Evolutionary conservation across 305 asterid species (phyloP).

Genomic region (Euphrasia arctica): DNA sequence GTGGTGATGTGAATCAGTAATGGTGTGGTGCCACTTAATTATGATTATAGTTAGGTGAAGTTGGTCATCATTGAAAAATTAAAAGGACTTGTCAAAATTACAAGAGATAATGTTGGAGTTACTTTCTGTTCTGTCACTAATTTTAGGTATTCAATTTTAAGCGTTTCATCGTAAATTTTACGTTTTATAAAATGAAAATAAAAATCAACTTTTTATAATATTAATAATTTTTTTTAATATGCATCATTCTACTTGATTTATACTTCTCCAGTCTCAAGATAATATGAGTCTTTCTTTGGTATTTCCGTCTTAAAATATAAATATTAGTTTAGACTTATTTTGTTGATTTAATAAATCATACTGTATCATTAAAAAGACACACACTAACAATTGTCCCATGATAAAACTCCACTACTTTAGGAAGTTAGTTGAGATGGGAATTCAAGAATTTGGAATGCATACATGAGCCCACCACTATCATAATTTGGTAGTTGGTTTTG

Average conservation of each 20-base stretch:
- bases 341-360: not conserved
- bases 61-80: conserved; percentile 19
- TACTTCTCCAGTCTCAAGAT: too few species aligned
- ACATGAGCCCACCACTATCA: not conserved
- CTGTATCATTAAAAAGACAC: not conserved
- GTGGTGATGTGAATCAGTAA: not conserved
- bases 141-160: too few species aligned
- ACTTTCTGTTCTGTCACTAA: too few species aligned
- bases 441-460: not conserved
- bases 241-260: too few species aligned
- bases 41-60: conserved; percentile 33
- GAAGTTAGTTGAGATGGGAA: not conserved
- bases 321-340: conserved; percentile 15
- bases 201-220: not conserved
- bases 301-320: too few species aligned
- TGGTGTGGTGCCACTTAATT: conserved; percentile 10
- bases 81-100: not conserved
- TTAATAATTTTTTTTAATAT: too few species aligned
- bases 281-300: too few species aligned
- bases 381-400: not conserved
- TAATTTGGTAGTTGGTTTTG: conserved; percentile 3
- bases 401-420: not conserved
- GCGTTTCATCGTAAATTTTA: too few species aligned
- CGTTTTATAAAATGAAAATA: too few species aligned
- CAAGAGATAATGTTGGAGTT: too few species aligned